These are phyloP conservation scores for Linderina pennispora DNA, from an alignment of 192 early-diverging fungal species.

Conservation along the genomic window DNA sequence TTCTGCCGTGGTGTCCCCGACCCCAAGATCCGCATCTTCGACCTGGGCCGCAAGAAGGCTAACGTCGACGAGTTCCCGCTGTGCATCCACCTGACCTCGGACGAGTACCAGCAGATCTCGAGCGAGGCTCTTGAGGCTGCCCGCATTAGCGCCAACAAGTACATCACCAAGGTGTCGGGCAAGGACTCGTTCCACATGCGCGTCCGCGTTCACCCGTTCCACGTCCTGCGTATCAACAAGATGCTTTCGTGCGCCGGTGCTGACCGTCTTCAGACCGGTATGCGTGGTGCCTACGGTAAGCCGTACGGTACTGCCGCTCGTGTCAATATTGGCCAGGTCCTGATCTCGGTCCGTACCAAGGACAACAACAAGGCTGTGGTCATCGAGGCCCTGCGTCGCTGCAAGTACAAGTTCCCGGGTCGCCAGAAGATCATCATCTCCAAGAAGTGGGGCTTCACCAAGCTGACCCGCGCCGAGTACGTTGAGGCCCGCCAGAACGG, in stretches of 20 bases:
- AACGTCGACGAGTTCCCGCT: constrained; percentile 97
- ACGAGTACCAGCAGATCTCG: constrained; percentile 98
- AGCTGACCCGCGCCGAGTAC: constrained; percentile 90
- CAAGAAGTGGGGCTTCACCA: constrained; percentile 99
- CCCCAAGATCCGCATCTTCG: constrained; percentile 97
- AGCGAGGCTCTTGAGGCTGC: constrained; percentile 98
- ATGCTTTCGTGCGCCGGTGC: constrained; percentile 99
- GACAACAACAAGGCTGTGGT: constrained; percentile 90
- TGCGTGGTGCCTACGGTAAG: constrained; percentile 99
- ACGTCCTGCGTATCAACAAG: constrained; percentile 99
- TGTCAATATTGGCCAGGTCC: constrained; percentile 97
- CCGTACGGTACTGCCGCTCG: constrained; percentile 92
- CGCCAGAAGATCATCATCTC: constrained; percentile 98
- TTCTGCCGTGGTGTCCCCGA: constrained; percentile 99
- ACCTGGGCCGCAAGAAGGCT: constrained; percentile 97
- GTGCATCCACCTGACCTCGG: constrained; percentile 90
- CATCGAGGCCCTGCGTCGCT: constrained; percentile 86
- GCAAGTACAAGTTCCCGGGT: constrained; percentile 99
- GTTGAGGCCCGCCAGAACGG: constrained; percentile 66
- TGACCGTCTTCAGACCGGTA: constrained; percentile 97
- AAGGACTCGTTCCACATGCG: constrained; percentile 99
- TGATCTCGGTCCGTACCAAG: constrained; percentile 94
- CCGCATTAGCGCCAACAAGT: constrained; percentile 98
- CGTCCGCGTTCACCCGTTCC: constrained; percentile 97
- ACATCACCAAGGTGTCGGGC: constrained; percentile 92